Evolutionary conservation across 1,284 basidiomycete genomes (phyloP), one percentile per base, ranked within the genome.

Genomic region (Naganishia liquefaciens): DNA sequence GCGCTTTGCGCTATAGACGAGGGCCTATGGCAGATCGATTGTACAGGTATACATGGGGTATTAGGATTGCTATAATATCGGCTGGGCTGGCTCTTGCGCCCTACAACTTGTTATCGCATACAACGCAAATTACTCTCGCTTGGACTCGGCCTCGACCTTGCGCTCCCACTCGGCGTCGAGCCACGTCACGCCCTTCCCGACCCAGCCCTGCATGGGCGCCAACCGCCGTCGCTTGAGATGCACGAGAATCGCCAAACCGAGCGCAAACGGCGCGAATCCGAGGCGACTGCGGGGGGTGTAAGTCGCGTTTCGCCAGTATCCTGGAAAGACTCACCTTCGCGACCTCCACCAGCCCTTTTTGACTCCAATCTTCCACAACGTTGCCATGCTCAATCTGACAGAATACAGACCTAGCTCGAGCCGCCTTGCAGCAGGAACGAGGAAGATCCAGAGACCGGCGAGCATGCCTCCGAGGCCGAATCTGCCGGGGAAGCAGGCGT

Each of bases 271-370:
- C 19, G 52, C 50, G 9, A 53, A 62, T 44, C 30, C 47, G 25
- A 47, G 39, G 40, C 43, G 53, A 11, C 50, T 51, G 21, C 27
- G 40, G 33, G 13, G 7, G 23, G n/a, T 7, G 30, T 53, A 23
- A 37, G 10, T 1, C 23, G 19, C 11, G 15, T 2, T 30, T 13
- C 23, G 5, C 11, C 21, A 40, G 28, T 17, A 33, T 15, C 23
- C 10, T 3, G 11, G 17, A 21, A 23, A 6, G 11, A 61, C 40
- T 46, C 43, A 60, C 55, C 42, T 25, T 17, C 50, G 57, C 5
- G 50, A 27, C 25, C 43, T 63, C 62, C 62, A 67, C 66, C 66
- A 67, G 7, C 66, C 62, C 62, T 64, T 63, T 23, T 53, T 54
- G 6, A 63, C 6, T 3, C 66, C 66, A 37, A 67, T 44, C 25